Conservation (phyloP, 768 basidiomycete genomes). For the Chiua virens region DNA sequence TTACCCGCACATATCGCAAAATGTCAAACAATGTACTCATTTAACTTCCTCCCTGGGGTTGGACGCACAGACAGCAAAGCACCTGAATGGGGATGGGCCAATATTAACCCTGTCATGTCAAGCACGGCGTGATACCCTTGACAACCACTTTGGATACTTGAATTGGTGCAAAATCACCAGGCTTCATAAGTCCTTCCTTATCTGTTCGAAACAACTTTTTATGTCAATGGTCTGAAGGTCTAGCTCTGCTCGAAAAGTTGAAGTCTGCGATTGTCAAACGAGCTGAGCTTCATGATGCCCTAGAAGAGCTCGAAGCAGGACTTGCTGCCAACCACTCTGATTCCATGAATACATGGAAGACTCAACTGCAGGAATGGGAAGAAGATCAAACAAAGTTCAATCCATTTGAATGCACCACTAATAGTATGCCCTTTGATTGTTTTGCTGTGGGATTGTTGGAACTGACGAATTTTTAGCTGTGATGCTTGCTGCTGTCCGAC, state of each 20-base stretch:
- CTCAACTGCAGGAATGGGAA: background rate
- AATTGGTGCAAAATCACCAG: background rate
- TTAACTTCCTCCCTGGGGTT: slow-evolving; percentile 29
- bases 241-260: background rate
- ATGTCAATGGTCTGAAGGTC: background rate
- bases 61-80: slow-evolving; percentile 38
- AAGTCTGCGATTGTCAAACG: background rate
- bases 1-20: slow-evolving; percentile 31
- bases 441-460: too few relatives aligned
- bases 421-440: background rate
- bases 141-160: background rate
- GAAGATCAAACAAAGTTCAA: background rate
- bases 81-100: too few relatives aligned
- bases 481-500: background rate
- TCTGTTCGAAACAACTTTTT: too few relatives aligned
- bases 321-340: too few relatives aligned
- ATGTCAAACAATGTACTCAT: slow-evolving; percentile 27
- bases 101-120: too few relatives aligned
- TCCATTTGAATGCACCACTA: background rate
- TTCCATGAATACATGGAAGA: background rate
- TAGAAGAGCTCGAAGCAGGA: background rate
- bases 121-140: background rate
- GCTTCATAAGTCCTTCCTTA: background rate
- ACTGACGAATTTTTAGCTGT: background rate
- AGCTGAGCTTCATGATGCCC: background rate